Evolutionary conservation across 805 yeast species (phyloP), one percentile per base, ranked within the genome.

Genomic region (Monosporozyma solicola): DNA sequence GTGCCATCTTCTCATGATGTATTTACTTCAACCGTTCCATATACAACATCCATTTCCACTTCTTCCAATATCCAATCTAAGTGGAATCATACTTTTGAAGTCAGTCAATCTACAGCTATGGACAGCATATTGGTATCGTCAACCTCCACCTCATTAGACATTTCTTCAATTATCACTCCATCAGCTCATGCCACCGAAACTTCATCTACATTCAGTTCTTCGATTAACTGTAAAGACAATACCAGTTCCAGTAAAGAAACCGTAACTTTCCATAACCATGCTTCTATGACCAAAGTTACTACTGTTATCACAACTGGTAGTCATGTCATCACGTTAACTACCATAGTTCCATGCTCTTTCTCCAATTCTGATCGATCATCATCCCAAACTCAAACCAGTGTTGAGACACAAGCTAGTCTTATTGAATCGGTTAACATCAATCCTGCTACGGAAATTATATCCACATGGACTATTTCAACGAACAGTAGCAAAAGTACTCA

Each of bases 341-440:
- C 83, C 88, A 97, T 72, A 89, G 96, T 72, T 85, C 94, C 39
- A n/a, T 31, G 22, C 24, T 15, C 22, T 22, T 16, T 13, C 10
- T 33, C 27, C 39, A 46, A 16, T 29, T 46, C 39, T 27, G 10
- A 20, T 20, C 20, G n/a, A 10, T 15, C 15, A 11, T 9, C 13
- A 11, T 7, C 29, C 20, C 20, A 20, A 20, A 20, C 20, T 20
- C 20, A 20, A 20, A 20, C 20, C 20, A 20, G 20, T 20, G 20
- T 20, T 20, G 20, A 20, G 20, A 20, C 20, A 20, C 20, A 20
- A 20, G 20, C 20, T 20, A 20, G 20, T 20, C 20, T 20, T 20
- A 20, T 20, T 20, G 20, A 20, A 20, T 20, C 20, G 20, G 20
- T 20, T 20, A 20, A 20, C 20, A 20, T 20, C 39, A 46, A 16